Evolutionary conservation across 2,329 filamentous ascomycete species (phyloP).

Genomic region (Dryadomyces quercivorus): DNA sequence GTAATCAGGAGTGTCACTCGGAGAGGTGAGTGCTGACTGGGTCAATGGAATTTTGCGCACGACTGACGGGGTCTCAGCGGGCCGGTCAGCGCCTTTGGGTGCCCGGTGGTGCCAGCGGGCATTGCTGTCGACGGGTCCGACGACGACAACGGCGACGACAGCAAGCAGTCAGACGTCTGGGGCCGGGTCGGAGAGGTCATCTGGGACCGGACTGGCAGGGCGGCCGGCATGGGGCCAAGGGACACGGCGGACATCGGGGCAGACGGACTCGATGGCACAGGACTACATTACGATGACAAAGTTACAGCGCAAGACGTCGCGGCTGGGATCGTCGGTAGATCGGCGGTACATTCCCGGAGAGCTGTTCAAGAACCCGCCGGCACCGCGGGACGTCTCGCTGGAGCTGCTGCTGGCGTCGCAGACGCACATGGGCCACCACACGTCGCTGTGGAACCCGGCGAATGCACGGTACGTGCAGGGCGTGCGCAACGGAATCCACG

Average conservation of each 20-base stretch:
- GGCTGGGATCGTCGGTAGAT: slow-evolving; percentile 35
- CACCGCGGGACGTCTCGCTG: slow-evolving; percentile 70
- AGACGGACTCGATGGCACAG: slow-evolving; percentile 18
- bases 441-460: slow-evolving; percentile 83
- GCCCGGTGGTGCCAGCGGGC: slow-evolving; percentile 23
- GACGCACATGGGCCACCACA: slow-evolving; percentile 81
- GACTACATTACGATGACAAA: slow-evolving; percentile 23
- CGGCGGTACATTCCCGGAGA: slow-evolving; percentile 53
- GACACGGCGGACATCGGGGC: background rate
- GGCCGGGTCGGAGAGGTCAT: no score
- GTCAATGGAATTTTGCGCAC: background rate
- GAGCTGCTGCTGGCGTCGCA: slow-evolving; percentile 83
- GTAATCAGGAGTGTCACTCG: slow-evolving; percentile 43
- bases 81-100: background rate
- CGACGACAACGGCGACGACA: slow-evolving; percentile 8
- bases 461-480: slow-evolving; percentile 94
- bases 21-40: slow-evolving; percentile 31
- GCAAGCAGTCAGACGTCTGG: background rate
- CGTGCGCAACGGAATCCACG: slow-evolving; percentile 75
- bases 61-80: background rate
- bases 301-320: slow-evolving; percentile 32
- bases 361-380: slow-evolving; percentile 60
- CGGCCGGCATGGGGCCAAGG: slow-evolving; percentile 1
- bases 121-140: slow-evolving; percentile 21
- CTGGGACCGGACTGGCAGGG: background rate